Conservation (phyloP, 1,284 basidiomycete genomes). For the Xerocomus amazonicus region DNA sequence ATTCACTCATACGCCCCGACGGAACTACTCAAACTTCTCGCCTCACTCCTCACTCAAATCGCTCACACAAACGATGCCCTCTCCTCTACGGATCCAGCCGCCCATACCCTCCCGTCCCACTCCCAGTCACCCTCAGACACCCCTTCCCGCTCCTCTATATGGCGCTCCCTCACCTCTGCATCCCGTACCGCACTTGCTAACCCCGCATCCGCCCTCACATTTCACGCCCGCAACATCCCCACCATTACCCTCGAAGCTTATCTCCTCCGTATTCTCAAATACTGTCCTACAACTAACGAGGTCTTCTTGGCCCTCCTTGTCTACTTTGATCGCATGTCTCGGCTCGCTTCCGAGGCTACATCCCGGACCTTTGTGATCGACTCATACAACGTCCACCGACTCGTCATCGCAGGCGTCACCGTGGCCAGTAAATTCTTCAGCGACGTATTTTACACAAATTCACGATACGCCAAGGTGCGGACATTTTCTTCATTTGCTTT, state of each 20-base stretch:
- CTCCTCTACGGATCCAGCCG: slow-evolving; percentile 23
- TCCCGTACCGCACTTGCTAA: slow-evolving; percentile 75
- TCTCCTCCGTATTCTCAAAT: slow-evolving; percentile 92
- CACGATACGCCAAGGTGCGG: slow-evolving; percentile 93
- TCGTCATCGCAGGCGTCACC: slow-evolving; percentile 96
- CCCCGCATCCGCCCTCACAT: slow-evolving; percentile 82
- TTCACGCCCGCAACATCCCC: slow-evolving; percentile 94
- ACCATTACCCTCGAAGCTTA: slow-evolving; percentile 95
- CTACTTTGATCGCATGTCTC: slow-evolving; percentile 93
- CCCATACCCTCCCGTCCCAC: slow-evolving; percentile 27
- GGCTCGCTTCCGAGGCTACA: slow-evolving; percentile 61
- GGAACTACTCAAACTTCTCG: slow-evolving; percentile 85
- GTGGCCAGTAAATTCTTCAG: slow-evolving; percentile 99
- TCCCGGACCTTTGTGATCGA: slow-evolving; percentile 88
- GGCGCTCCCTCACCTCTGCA: slow-evolving; percentile 72
- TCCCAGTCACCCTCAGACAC: slow-evolving; percentile 30
- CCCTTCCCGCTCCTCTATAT: slow-evolving; percentile 41
- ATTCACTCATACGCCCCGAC: slow-evolving; percentile 63
- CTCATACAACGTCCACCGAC: slow-evolving; percentile 92
- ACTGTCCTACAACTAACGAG: slow-evolving; percentile 97
- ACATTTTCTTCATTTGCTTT: neutral
- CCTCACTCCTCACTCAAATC: slow-evolving; percentile 86
- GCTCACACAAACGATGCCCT: slow-evolving; percentile 81
- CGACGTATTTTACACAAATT: slow-evolving; percentile 99
- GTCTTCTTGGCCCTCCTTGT: slow-evolving; percentile 93